Conservation (phyloP, 768 basidiomycete genomes). For the Phylloporus scabripes region DNA sequence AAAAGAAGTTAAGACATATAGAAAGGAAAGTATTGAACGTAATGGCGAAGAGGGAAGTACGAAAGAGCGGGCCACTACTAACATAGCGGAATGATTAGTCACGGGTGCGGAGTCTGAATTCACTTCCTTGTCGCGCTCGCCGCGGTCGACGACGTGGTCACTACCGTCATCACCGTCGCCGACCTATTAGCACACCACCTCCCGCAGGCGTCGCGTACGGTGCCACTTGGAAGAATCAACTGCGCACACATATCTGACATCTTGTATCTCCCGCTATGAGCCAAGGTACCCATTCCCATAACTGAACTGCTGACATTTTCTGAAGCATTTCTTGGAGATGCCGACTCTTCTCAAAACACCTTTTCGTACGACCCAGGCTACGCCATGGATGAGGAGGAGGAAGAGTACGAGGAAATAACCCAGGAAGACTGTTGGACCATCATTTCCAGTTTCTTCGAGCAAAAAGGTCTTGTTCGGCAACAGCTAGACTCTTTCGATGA, state of each 20-base stretch:
- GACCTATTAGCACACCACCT: not conserved
- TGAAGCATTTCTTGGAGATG: constrained; percentile 41
- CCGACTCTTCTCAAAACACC: constrained; percentile 39
- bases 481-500: constrained; percentile 98
- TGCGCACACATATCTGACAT: not conserved
- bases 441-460: constrained; percentile 94
- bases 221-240: not conserved
- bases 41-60: too few species aligned
- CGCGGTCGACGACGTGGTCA: constrained; percentile 16
- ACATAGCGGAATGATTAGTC: too few species aligned
- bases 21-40: too few species aligned
- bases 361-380: constrained; percentile 55
- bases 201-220: not conserved
- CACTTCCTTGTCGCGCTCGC: constrained; percentile 22
- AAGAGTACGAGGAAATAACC: constrained; percentile 72
- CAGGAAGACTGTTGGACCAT: constrained; percentile 95
- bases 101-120: constrained; percentile 13
- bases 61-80: too few species aligned
- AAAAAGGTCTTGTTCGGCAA: constrained; percentile 95
- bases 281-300: constrained; percentile 26
- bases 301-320: constrained; percentile 24
- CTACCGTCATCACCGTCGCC: constrained; percentile 7
- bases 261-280: constrained; percentile 18
- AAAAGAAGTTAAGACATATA: too few species aligned
- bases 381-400: constrained; percentile 49